Evolutionary conservation across 768 basidiomycete species (phyloP), one percentile per base, ranked within the genome.

Genomic region (Podaxis sp.): DNA sequence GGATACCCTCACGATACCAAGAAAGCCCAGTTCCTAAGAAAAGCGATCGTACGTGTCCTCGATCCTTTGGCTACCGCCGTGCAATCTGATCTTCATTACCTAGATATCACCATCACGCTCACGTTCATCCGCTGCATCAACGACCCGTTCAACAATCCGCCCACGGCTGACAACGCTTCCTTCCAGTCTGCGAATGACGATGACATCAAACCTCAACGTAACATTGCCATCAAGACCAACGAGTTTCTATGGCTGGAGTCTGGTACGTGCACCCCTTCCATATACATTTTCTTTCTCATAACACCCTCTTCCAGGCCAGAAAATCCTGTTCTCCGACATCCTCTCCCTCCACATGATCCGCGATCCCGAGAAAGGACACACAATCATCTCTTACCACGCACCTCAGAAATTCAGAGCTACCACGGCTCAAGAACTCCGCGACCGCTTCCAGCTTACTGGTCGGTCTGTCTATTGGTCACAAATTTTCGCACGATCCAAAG

Each of bases 1-100:
- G 85, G 85, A 89, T 88, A 65, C 87, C 87, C 3, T 85, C 85
- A 1, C 80, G 85, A 61, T 89, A 83, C 55, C 82, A 85, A 65
- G 86, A 87, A 66, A 80, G 76, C 55, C 59, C 78, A 2, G 36
- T 65, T 4, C 68, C 68, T 9, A 71, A 72, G 4, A 36, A 73
- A 53, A 80, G 84, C 66, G 86, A 87, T 71, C 86, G 85, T 87
- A 66, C 65, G 85, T 58, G 11, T 25, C 79, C 0, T 81, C 82
- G 66, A 83, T 82, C 67, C 83, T 80, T 64, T 81, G 80, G 1
- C 81, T 80, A 0, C 79, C 79, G 19, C 58, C 80, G 1, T 9
- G 3, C 12, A 19, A 47, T 29, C 22, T 61, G 6, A 47, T 12
- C 9, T 41, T 1, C 24, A 40, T 27, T 27, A 5, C 47, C 47